Base-by-base conservation (phyloP, 2,329 filamentous ascomycete species). In the Xylaria multiplex region DNA sequence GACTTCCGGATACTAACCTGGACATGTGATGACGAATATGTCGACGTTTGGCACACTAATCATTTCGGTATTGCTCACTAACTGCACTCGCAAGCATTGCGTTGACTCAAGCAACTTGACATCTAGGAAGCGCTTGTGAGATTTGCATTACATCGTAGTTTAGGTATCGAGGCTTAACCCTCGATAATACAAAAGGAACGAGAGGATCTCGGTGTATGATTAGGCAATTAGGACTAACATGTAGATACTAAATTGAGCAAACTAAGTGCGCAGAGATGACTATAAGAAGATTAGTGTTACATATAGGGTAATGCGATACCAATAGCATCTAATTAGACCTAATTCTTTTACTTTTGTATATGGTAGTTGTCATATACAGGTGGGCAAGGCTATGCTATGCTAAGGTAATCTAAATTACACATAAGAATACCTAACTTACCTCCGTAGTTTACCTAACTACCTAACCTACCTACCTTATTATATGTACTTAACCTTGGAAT, bases 1-100 rank as follows among this genome's bases (percentile, higher is more conserved):
- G 48, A 22, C 59, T 40, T 69, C 46, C 65, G 53, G 63, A 69
- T 74, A 74, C 73, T 75, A 74, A 76, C 62, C 22, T 49, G 24
- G 22, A 55, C 50, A 55, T 8, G n/a, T 66, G 59, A 37, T 49
- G 7, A 66, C 55, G 42, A 56, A 55, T 13, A n/a, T 24, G 19
- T 55, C 24, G 57, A 54, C 50, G 24, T 46, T 66, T 65, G 61
- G n/a, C 32, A 46, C 59, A 57, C 65, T 62, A 53, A 59, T 59
- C 14, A 42, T 46, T n/a, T 48, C 60, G 50, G 19, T 65, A 13
- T 60, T 52, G 32, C 56, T 46, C 59, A 60, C 68, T 70, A 70
- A 70, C 69, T 63, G 30, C 62, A 62, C 49, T 49, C 49, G 32
- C 50, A 56, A 55, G 40, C 19, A 43, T 56, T 60, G 42, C 54